Base-by-base conservation (phyloP, 192 early-diverging fungal species). In the Coemansia sp. region DNA sequence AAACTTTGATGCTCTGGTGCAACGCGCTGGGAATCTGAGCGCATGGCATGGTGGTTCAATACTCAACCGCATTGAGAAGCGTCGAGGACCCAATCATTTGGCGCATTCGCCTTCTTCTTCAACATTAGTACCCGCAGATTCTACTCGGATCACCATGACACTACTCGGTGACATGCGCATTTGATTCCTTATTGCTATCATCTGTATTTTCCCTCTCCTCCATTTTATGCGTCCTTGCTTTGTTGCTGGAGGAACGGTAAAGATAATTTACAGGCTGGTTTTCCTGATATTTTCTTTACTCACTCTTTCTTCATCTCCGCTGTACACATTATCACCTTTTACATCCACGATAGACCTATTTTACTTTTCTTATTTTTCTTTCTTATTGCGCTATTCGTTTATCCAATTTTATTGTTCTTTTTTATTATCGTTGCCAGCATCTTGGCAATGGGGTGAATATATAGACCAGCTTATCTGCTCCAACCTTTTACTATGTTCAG, bases 1-100 rank as follows among this genome's bases (percentile, higher is more conserved):
- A 5, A 79, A 63, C 61, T 79, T 79, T 70, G 76, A 79, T 31
- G 76, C 76, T 8, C 64, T 79, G 49, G 65, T 79, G 34, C 71
- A 73, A 58, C 67, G 76, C 26, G 71, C 76, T 6, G 71, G 64
- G 4, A 73, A 64, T 24, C 48, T 73, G 50, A 68, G 65, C 64
- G 30, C 67, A 16, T 58, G 63, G 22, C 51, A 49, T 18, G 69
- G 76, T 32, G 71, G 76, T 53, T 79, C 76, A 6, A 73, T 79
- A 52, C 61, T 73, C 12, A 69, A 70, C 61, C 67, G 71, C 21
- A 65, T 79, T 34, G 76, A 73, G 26, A 68, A 73, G 53, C 58
- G 49, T 41, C 56, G 76, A 9, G 52, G 32, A 27, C 51, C 32
- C 6, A 57, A 53, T 8, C 52, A 32, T 41, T 21, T 61, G 14